These are phyloP conservation scores for Saturnispora serradocipensis DNA, from an alignment of 805 yeast genomes.

Conservation along the genomic window DNA sequence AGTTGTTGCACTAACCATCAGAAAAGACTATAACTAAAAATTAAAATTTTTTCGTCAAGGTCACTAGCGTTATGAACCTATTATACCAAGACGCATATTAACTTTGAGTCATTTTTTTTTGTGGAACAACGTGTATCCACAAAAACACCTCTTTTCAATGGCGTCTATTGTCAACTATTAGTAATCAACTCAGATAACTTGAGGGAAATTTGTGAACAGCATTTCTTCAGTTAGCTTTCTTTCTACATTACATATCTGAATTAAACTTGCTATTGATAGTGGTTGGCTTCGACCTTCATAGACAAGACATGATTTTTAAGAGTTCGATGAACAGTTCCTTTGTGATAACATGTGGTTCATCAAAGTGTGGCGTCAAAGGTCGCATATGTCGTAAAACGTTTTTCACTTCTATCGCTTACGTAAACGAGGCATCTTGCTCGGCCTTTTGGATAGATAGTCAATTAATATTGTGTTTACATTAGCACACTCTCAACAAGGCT, in stretches of 20 bases:
- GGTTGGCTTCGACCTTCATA: too few species aligned
- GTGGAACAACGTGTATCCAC: not conserved
- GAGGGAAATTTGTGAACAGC: too few species aligned
- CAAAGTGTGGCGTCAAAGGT: not conserved
- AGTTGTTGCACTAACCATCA: not conserved
- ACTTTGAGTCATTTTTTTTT: not conserved
- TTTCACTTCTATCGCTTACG: not conserved
- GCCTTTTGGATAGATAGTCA: too few species aligned
- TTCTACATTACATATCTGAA: too few species aligned
- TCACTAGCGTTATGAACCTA: not conserved
- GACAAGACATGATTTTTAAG: not conserved
- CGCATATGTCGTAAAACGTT: not conserved
- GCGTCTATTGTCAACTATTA: not conserved
- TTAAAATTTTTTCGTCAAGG: not conserved
- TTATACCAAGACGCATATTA: not conserved
- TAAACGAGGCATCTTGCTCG: too few species aligned
- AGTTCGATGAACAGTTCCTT: not conserved
- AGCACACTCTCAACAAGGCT: too few species aligned
- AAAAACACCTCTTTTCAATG: not conserved
- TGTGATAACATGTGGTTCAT: not conserved
- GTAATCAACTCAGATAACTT: not conserved
- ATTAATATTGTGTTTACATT: too few species aligned
- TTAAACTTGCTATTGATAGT: too few species aligned
- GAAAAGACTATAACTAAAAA: not conserved
- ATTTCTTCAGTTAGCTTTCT: too few species aligned